Evolutionary conservation across 331 rosid species (phyloP), one percentile per base, ranked within the genome.

Genomic region (Saraca asoca): DNA sequence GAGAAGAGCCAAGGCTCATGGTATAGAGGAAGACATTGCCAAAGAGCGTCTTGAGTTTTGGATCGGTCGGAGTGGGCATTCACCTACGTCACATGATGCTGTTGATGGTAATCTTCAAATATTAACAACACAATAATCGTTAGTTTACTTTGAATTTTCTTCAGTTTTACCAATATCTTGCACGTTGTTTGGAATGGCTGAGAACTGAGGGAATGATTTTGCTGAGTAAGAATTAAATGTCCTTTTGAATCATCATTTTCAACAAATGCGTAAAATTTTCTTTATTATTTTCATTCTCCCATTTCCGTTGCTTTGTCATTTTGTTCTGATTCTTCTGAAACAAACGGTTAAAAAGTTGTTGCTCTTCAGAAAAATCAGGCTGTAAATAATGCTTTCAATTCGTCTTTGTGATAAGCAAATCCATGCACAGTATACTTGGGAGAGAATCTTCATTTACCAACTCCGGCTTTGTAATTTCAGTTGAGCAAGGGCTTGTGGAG

Each of bases 1-100:
- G 98, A 88, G 95, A 79, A 90, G 98, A 82, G 97, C 98, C 74
- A 78, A 93, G 79, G 91, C 74, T 72, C 87, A 87, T 67, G 86
- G 88, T 43, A 85, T 90, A 72, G 98, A 93, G 81, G 88, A 78
- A 77, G 77, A 81, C 74, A 78, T 80, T 44, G 95, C 98, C 54
- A 84, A 84, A 66, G 98, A 90, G 80, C 94, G 91, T 41, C 94
- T 90, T 67, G 95, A 82, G 66, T 93, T 89, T 73, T 93, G 97
- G 98, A 90, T 90, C 55, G 76, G 83, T 75, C 88, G 98, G 48
- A 81, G 90, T 76, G 82, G 83, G 46, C 91, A 87, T 70, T 81
- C 98, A 52, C 97, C 97, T 38, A 78, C 91, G 56, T 90, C 98
- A 12, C 97, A 93, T 61, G 98, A 93, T 69, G 94, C 97, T 50